Evolutionary conservation across 1,139 yeast species (phyloP).

Genomic region (Saccharomyces hybrid): DNA sequence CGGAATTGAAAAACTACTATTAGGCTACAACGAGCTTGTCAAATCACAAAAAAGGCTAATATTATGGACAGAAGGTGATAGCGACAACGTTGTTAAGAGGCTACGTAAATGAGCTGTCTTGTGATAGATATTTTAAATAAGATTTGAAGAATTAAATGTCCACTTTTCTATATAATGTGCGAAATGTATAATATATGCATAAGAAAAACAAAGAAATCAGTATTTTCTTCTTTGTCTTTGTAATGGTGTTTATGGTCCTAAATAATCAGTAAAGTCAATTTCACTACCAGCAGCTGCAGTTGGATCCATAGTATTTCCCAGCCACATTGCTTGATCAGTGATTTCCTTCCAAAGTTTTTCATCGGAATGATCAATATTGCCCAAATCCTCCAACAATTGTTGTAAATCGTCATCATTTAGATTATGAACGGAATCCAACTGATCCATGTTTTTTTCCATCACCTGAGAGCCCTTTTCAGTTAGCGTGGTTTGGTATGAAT

Average conservation of each 20-base stretch:
- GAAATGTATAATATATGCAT: neutral
- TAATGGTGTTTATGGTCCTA: neutral
- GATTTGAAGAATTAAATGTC: neutral
- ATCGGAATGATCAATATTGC: constrained; percentile 38
- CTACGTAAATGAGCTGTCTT: constrained; percentile 16
- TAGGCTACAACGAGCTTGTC: constrained; percentile 40
- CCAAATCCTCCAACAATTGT: constrained; percentile 25
- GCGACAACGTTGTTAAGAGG: constrained; percentile 40
- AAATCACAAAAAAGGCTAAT: constrained; percentile 46
- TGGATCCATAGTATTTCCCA: constrained; percentile 34
- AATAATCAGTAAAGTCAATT: constrained; percentile 28
- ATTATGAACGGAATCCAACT: constrained; percentile 22
- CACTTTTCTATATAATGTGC: neutral
- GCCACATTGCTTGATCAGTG: constrained; percentile 69
- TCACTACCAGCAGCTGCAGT: constrained; percentile 24
- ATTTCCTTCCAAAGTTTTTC: constrained; percentile 69
- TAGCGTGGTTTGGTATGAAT: constrained; percentile 15
- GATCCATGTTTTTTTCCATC: constrained; percentile 26
- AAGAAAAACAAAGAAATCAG: neutral
- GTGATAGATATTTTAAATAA: neutral
- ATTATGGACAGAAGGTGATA: constrained; percentile 55
- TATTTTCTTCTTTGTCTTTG: neutral
- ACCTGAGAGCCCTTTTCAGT: constrained; percentile 21
- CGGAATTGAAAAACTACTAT: constrained; percentile 41
- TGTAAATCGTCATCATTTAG: constrained; percentile 24